Percentiles rank a stretch among this genome's conserved stretches.
Conservation (phyloP, 2,329 filamentous ascomycete genomes). For the Hymenotorrendiella dingleyae region DNA sequence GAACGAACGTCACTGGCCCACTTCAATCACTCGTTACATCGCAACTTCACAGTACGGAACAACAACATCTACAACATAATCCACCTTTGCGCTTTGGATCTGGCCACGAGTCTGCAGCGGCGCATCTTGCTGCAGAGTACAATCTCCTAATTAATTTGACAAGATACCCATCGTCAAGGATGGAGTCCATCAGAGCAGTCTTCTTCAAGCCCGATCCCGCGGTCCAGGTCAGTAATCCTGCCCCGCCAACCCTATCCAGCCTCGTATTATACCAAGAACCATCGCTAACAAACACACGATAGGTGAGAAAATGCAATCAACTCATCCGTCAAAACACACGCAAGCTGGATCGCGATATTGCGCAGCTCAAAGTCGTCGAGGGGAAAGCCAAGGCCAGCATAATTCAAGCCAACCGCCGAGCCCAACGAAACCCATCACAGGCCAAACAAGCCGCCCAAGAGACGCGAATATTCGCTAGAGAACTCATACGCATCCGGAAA, state of each 20-base stretch:
- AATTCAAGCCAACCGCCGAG: conserved; percentile 73
- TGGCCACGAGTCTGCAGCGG: conserved; percentile 1
- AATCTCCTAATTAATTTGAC: conserved; percentile 10
- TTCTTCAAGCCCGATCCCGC: conserved; percentile 92
- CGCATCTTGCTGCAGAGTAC: conserved; percentile 6
- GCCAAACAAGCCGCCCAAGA: conserved; percentile 75
- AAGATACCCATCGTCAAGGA: conserved; percentile 36
- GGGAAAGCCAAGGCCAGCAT: conserved; percentile 81
- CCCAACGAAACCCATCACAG: conserved; percentile 71
- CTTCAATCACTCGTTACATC: neutral
- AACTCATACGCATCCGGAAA: conserved; percentile 77
- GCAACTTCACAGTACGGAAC: neutral
- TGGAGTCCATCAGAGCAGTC: conserved; percentile 82
- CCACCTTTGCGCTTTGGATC: neutral
- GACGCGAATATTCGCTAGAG: conserved; percentile 80
- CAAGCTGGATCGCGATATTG: conserved; percentile 90
- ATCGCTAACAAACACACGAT: conserved; percentile 8
- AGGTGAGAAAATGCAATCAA: conserved; percentile 94
- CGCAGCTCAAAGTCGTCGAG: conserved; percentile 71
- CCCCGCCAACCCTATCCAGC: conserved; percentile 6
- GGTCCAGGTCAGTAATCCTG: conserved; percentile 62
- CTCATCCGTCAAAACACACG: conserved; percentile 86
- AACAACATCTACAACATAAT: neutral
- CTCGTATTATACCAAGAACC: conserved; percentile 1
- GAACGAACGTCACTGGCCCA: conserved; percentile 2